A percentile compares a stretch with the other conserved stretches of the same genome.
Conservation (phyloP, 352 stramenopile genomes). For the Phytophthora macrochlamydospora region DNA sequence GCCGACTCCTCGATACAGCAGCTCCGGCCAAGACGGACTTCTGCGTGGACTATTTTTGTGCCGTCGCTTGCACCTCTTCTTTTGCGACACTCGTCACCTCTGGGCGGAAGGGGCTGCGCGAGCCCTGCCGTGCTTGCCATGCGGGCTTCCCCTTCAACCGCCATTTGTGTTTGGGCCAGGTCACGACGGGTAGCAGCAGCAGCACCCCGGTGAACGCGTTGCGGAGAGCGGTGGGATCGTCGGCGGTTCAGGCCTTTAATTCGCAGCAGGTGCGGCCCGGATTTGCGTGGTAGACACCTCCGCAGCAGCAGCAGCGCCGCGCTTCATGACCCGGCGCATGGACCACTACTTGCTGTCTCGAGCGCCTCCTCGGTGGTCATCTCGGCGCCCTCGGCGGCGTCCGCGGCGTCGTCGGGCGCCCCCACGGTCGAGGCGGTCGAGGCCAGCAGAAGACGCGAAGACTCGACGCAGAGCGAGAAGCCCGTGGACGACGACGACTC, state of each 20-base stretch:
- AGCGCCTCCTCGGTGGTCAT: slow-evolving; percentile 21
- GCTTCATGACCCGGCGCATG: slow-evolving; percentile 38
- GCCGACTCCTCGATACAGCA: neutral
- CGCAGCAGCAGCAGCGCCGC: neutral
- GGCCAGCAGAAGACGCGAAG: slow-evolving; percentile 11
- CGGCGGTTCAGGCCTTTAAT: neutral
- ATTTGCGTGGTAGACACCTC: slow-evolving; percentile 16
- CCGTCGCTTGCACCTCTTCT: neutral
- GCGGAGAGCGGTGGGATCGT: neutral
- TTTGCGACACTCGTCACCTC: neutral
- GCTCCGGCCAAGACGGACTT: neutral
- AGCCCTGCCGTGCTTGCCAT: neutral
- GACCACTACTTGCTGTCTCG: slow-evolving; percentile 31
- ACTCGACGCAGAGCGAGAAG: slow-evolving; percentile 23
- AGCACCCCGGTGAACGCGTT: too few relatives aligned
- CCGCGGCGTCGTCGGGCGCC: slow-evolving; percentile 12
- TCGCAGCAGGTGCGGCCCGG: slow-evolving; percentile 28
- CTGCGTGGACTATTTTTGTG: neutral
- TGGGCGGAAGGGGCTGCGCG: neutral
- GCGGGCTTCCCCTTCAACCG: neutral
- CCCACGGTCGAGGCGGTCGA: slow-evolving; percentile 16
- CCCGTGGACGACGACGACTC: slow-evolving; percentile 22
- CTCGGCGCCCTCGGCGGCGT: slow-evolving; percentile 16
- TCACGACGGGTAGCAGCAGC: neutral
- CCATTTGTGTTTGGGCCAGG: slow-evolving; percentile 1